These are phyloP conservation scores for Jimgerdemannia flammicorona DNA, from an alignment of 192 early-diverging fungal genomes.

Conservation along the genomic window DNA sequence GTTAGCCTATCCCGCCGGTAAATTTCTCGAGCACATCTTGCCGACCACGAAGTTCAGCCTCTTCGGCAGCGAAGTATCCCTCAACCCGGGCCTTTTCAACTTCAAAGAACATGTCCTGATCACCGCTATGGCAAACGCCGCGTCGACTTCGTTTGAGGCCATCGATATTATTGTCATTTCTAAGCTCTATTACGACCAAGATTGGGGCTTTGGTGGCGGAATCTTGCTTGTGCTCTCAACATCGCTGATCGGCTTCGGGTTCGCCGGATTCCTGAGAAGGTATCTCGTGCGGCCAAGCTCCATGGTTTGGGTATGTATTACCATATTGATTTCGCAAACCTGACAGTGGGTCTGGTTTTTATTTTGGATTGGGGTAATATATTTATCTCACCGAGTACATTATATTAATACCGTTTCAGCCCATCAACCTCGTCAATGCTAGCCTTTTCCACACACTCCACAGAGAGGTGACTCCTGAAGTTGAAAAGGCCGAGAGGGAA, in stretches of 20 bases:
- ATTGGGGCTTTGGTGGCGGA: conserved; percentile 60
- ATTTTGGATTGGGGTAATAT: too few relatives aligned
- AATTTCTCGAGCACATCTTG: conserved; percentile 55
- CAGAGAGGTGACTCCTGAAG: too few relatives aligned
- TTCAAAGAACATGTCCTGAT: conserved; percentile 90
- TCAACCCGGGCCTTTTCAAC: conserved; percentile 85
- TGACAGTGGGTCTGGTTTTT: too few relatives aligned
- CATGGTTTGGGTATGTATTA: conserved; percentile 49
- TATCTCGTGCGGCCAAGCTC: conserved; percentile 50
- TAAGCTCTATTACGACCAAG: conserved; percentile 61
- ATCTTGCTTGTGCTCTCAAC: conserved; percentile 69
- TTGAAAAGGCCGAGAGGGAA: too few relatives aligned
- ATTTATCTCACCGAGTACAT: too few relatives aligned
- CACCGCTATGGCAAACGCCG: conserved; percentile 70
- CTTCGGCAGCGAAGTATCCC: conserved; percentile 40
- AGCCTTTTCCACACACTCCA: too few relatives aligned
- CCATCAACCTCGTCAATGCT: too few relatives aligned
- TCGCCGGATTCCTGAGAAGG: conserved; percentile 55
- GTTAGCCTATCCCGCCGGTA: conserved; percentile 74
- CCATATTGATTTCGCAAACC: too few relatives aligned
- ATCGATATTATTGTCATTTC: conserved; percentile 77
- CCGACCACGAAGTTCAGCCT: conserved; percentile 46
- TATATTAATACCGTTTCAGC: too few relatives aligned
- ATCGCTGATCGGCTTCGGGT: conserved; percentile 59
- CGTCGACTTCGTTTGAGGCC: conserved; percentile 70